A percentile compares a stretch with the other conserved stretches of the same genome.
phyloP scores from a whole-genome alignment of 73 alveolate species.

The Blepharisma stoltei region DNA sequence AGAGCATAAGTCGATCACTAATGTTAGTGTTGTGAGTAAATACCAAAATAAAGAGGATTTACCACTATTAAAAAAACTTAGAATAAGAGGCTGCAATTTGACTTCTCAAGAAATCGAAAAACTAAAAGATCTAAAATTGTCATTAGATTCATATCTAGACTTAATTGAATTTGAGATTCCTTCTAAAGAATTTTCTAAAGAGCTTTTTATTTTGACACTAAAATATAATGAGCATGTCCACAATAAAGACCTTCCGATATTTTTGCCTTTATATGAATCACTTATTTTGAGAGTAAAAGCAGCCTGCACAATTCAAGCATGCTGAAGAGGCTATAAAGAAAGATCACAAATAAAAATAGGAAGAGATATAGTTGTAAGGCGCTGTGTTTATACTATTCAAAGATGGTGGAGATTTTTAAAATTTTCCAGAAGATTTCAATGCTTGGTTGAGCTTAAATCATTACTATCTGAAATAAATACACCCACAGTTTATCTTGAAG shows the following conservation, averaged over 20 bases:
- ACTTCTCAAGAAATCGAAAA: neutral
- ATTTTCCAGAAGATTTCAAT: neutral
- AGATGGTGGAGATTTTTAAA: slow-evolving; percentile 25
- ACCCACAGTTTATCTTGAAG: neutral
- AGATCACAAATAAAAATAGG: neutral
- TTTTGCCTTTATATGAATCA: slow-evolving; percentile 5
- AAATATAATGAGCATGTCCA: neutral
- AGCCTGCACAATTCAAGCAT: slow-evolving; percentile 23
- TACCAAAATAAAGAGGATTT: neutral
- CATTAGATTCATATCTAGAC: slow-evolving; percentile 10
- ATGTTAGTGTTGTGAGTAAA: neutral
- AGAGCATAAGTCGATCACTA: neutral
- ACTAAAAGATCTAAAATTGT: neutral
- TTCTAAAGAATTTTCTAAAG: neutral
- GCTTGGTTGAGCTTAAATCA: neutral
- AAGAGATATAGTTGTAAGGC: neutral
- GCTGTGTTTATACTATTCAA: neutral
- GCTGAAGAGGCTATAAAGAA: slow-evolving; percentile 4
- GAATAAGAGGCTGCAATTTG: slow-evolving; percentile 1
- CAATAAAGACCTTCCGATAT: neutral
- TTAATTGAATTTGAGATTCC: neutral
- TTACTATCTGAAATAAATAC: neutral
- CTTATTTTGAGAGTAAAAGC: slow-evolving; percentile 16
- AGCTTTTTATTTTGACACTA: slow-evolving; percentile 2
- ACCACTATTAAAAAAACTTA: slow-evolving; percentile 5